Evolutionary conservation across 1,284 basidiomycete genomes (phyloP), one percentile per base, ranked within the genome.

Genomic region (Cryptococcus floricola): DNA sequence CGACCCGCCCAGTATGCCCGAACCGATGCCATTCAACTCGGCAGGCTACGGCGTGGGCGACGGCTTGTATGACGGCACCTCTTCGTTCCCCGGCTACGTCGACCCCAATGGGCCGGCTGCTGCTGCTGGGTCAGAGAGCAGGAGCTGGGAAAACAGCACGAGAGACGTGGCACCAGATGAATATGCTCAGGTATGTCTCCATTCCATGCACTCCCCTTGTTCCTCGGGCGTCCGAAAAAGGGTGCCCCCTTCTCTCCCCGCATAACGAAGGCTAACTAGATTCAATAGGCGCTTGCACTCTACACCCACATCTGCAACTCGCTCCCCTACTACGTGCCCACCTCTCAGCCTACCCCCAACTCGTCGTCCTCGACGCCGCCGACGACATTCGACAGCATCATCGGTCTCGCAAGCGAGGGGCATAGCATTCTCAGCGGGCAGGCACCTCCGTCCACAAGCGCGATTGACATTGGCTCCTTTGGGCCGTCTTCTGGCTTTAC

Each of bases 171-270:
- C 46, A 47, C 50, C 62, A 4, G 60, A 63, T 2, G 67, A 71
- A 16, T 74, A 69, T 50, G 62, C 70, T 0, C 62, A 65, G 49
- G 69, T 70, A 46, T 59, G 68, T 62, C 48, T 12, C 23, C 23
- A 23, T 23, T 46, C 25, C 23, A 25, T 27, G 12, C 25, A 23
- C 7, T 10, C 16, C 14, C 14, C 19, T 46, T 25, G 16, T 27
- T 46, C 27, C 16, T 46, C 19, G 25, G 18, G 25, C 8, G 44
- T 42, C 41, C 41, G 19, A 42, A 23, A 16, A 42, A 14, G 19
- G 19, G n/a, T 19, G 19, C 19, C 19, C 23, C 23, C 41, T 16
- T 23, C 41, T 10, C 7, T 42, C 19, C 19, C 8, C 41, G 7
- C 41, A 42, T 13, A n/a, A n/a, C 23, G 23, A 23, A 23, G 23